Evolutionary conservation across 331 rosid genomes (phyloP), one percentile per base, ranked within the genome.

Genomic region (Erythrophleum ivorense): DNA sequence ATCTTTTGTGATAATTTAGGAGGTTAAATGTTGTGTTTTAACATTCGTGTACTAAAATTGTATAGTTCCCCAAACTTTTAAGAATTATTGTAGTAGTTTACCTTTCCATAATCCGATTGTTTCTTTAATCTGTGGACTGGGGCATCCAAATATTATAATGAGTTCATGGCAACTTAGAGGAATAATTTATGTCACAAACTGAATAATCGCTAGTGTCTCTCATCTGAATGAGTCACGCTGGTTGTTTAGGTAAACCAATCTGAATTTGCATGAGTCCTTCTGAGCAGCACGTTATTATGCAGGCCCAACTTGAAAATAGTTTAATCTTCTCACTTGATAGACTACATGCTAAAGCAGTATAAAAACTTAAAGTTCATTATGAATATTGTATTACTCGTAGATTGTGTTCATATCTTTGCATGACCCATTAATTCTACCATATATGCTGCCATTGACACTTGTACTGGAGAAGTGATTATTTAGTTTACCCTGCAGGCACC

Each of bases 401-500:
- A 21, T 46, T 71, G 41, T 71, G 60, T 12, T 24, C 11, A 4
- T 58, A 1, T 21, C 11, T 58, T 58, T 71, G 0, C 14, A 11
- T 38, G 2, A 38, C 71, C 21, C 48, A 38, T 21, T n/a, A 1
- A 24, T 11, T 70, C 7, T 19, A 0, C 16, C 74, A 1, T 21
- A 10, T 21, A 9, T 43, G n/a, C 38, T 15, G 3, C 31, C 75
- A 6, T 45, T 16, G 33, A 18, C 10, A 43, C 38, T 38, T 55
- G 67, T 14, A 45, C 33, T 15, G 54, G 8, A 41, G 7, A 18
- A 62, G 9, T 80, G 12, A 70, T 18, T 6, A 54, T 34, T 81
- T 36, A 50, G 16, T 82, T 79, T 48, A 31, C 40, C 38, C 65
- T 85, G 85, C 91, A 90, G 94, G 92, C 94, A 59, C 91, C 91